Evolutionary conservation across 2,329 filamentous ascomycete species (phyloP).

Genomic region (Penicillium sp.): DNA sequence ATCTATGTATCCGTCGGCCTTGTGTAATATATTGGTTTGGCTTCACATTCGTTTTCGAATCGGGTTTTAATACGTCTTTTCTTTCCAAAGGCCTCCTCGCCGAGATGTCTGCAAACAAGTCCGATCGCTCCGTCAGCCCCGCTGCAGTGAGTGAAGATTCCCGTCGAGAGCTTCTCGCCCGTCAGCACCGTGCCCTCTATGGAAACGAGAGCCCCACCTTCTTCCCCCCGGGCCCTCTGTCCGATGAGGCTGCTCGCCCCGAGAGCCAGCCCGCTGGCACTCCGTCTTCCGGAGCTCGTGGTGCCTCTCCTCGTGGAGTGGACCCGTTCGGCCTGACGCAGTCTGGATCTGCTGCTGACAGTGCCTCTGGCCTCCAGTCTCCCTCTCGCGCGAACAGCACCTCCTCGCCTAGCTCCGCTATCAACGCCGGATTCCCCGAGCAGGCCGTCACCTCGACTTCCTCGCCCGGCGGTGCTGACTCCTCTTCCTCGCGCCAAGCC

Average conservation of each 20-base stretch:
- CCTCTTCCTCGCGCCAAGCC: slow-evolving; percentile 65
- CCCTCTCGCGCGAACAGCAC: slow-evolving; percentile 75
- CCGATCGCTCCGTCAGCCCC: slow-evolving; percentile 79
- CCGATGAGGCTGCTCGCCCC: slow-evolving; percentile 64
- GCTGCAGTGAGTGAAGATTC: slow-evolving; percentile 90
- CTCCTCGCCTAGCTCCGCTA: slow-evolving; percentile 60
- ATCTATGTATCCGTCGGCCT: slow-evolving; percentile 41
- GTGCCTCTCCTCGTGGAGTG: slow-evolving; percentile 74
- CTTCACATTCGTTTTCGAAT: slow-evolving; percentile 12
- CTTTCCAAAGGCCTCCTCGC: slow-evolving; percentile 56
- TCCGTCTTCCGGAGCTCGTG: slow-evolving; percentile 58
- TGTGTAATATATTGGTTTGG: slow-evolving; percentile 42
- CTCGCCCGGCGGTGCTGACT: slow-evolving; percentile 67
- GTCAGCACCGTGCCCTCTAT: slow-evolving; percentile 91
- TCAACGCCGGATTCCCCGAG: slow-evolving; percentile 51
- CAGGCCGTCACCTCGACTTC: slow-evolving; percentile 76
- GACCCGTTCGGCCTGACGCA: slow-evolving; percentile 60
- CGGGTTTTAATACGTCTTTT: slow-evolving; percentile 40
- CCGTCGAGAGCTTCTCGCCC: slow-evolving; percentile 89
- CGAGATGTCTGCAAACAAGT: slow-evolving; percentile 70
- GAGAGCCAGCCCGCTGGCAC: slow-evolving; percentile 62
- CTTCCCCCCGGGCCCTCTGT: slow-evolving; percentile 61
- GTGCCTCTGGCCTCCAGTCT: slow-evolving; percentile 46
- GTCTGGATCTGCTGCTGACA: slow-evolving; percentile 41
- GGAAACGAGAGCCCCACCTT: slow-evolving; percentile 66